Conservation (phyloP, 345 rosid genomes). For the Schrenkiella parvula region DNA sequence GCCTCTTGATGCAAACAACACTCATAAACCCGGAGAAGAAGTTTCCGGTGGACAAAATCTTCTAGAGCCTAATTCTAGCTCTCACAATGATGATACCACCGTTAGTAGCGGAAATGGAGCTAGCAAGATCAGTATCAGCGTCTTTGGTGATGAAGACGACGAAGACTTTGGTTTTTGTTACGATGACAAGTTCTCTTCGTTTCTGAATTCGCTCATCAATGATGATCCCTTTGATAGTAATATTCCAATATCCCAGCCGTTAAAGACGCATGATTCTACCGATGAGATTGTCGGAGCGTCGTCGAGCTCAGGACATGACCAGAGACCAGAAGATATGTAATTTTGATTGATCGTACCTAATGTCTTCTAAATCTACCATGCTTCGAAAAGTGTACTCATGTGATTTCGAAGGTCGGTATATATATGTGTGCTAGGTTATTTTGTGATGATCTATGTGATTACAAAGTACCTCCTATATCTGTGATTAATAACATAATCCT, state of each 20-base stretch:
- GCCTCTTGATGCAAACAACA: slow-evolving; percentile 40
- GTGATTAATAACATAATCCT: background rate
- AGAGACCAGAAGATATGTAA: slow-evolving; percentile 12
- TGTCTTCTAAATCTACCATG: slow-evolving; percentile 9
- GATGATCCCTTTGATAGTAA: slow-evolving; percentile 36
- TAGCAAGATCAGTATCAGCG: slow-evolving; percentile 14
- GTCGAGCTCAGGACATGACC: slow-evolving; percentile 1
- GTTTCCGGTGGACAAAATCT: slow-evolving; percentile 24
- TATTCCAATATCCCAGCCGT: slow-evolving; percentile 10
- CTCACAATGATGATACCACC: slow-evolving; percentile 9
- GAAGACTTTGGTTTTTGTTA: slow-evolving; percentile 32
- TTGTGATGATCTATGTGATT: slow-evolving; percentile 14
- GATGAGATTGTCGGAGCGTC: slow-evolving; percentile 20
- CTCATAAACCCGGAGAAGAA: slow-evolving; percentile 4
- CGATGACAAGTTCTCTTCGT: slow-evolving; percentile 62
- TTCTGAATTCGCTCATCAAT: slow-evolving; percentile 60
- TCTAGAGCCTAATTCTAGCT: background rate
- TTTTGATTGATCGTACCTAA: background rate
- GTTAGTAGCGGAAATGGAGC: slow-evolving; percentile 3
- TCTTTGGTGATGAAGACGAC: slow-evolving; percentile 4
- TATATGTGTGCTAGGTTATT: slow-evolving; percentile 6
- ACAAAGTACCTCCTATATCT: background rate
- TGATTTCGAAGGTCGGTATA: background rate
- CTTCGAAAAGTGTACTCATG: background rate
- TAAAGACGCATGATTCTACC: background rate